Percentiles rank a stretch among this genome's conserved stretches.
phyloP scores from a whole-genome alignment of 2,329 filamentous ascomycete species.

The Paraphoma chrysanthemicola region DNA sequence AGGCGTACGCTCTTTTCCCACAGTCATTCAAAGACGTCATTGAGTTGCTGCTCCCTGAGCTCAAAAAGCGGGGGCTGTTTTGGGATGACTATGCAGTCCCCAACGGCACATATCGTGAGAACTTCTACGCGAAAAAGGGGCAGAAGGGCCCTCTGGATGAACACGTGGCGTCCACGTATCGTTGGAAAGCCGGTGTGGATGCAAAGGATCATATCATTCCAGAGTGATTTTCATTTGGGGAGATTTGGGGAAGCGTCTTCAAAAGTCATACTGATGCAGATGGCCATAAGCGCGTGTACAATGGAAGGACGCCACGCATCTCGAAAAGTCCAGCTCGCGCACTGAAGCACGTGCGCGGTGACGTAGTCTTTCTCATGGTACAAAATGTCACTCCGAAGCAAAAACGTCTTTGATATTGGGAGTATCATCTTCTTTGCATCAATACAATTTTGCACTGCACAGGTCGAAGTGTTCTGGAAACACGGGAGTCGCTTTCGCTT shows the following conservation, averaged over 20 bases:
- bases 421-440: no score
- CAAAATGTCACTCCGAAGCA: no score
- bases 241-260: not conserved
- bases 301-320: not conserved
- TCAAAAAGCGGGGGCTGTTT: slow-evolving; percentile 65
- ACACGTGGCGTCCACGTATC: slow-evolving; percentile 61
- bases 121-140: slow-evolving; percentile 61
- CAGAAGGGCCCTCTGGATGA: slow-evolving; percentile 59
- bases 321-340: not conserved
- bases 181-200: slow-evolving; percentile 45
- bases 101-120: slow-evolving; percentile 67
- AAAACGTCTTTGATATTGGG: no score
- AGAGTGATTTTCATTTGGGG: not conserved
- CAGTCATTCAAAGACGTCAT: slow-evolving; percentile 73
- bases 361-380: no score
- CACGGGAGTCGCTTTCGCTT: no score
- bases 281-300: not conserved
- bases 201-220: slow-evolving; percentile 37
- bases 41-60: slow-evolving; percentile 69
- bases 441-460: no score
- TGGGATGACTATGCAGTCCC: slow-evolving; percentile 62
- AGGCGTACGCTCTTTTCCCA: slow-evolving; percentile 71
- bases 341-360: no score
- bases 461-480: no score
- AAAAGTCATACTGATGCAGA: not conserved